Evolutionary conservation across 1,284 basidiomycete species (phyloP), one percentile per base, ranked within the genome.

Genomic region (Ganoderma lucidum): DNA sequence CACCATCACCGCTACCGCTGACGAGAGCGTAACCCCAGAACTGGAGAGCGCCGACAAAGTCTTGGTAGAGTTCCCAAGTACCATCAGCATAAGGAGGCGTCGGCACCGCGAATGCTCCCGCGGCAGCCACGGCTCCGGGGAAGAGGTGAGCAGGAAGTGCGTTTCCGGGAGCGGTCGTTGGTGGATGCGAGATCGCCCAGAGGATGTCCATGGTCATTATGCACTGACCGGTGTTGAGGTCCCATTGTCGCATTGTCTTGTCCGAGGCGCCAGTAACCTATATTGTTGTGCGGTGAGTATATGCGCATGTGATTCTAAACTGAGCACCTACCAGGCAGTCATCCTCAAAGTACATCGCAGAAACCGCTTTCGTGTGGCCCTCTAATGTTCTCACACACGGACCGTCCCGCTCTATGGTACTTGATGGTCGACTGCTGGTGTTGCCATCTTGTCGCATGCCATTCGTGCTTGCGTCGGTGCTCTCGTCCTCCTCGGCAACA

Each of bases 191-290:
- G 75, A 99, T 98, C 3, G 97, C 97, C 98, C 98, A 99, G 23
- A 99, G 89, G 71, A 99, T 98, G 82, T 99, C 98, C 98, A 99
- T 99, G 14, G 97, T 98, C 84, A 98, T 92, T 63, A 99, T 93
- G 80, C 97, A 99, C 84, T 99, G 97, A 5, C 97, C 97, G 0
- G 97, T 99, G 51, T 90, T 90, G 67, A 99, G 89, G 79, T 99
- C 97, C 98, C 98, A 99, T 80, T 99, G 97, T 2, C 97, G 93
- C 69, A 99, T 87, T 1, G 98, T 99, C 84, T 99, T 98, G 84
- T 99, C 98, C 3, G 95, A 96, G 3, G 97, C 97, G 62, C 98
- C 98, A 2, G 97, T 98, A 14, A 99, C 94, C 95, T 95, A 73
- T 15, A 64, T 23, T 23, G 58, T 70, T 59, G 37, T 65, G 23